Percentiles rank a stretch among this genome's conserved stretches.
These are phyloP conservation scores for Phlegmacium glaucopus DNA, from an alignment of 768 basidiomycete genomes.

Conservation along the genomic window DNA sequence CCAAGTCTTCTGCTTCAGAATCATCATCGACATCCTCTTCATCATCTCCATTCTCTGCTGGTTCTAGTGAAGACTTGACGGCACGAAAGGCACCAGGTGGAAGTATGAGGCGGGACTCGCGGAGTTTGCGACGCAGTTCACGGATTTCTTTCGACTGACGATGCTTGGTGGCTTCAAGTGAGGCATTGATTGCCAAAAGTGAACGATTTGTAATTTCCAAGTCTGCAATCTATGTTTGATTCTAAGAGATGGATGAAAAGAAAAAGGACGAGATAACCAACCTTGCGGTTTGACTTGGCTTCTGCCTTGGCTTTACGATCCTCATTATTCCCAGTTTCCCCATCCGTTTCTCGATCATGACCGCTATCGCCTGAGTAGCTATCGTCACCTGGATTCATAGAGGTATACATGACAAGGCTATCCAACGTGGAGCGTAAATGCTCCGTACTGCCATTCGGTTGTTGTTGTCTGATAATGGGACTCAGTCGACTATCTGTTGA, in stretches of 20 bases:
- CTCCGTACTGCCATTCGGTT: constrained; percentile 17
- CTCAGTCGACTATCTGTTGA: constrained; percentile 10
- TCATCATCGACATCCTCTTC: constrained; percentile 47
- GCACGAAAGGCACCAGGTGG: constrained; percentile 62
- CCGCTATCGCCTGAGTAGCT: constrained; percentile 26
- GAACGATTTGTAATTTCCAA: constrained; percentile 89
- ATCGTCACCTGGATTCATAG: constrained; percentile 25
- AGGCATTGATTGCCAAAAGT: constrained; percentile 78
- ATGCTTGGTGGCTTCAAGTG: constrained; percentile 77
- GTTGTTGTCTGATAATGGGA: constrained; percentile 2
- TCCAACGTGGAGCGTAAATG: constrained; percentile 36
- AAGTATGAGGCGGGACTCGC: constrained; percentile 76
- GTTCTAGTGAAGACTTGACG: constrained; percentile 47
- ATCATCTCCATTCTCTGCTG: constrained; percentile 41
- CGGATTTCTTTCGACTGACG: constrained; percentile 83
- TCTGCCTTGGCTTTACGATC: constrained; percentile 57
- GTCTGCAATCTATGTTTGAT: constrained; percentile 70
- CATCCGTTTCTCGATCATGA: constrained; percentile 29
- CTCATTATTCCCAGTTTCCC: constrained; percentile 19
- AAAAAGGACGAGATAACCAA: constrained; percentile 20
- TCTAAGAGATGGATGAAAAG: constrained; percentile 4
- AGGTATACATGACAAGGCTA: constrained; percentile 37
- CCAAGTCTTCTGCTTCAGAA: constrained; percentile 41
- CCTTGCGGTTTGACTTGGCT: constrained; percentile 88
- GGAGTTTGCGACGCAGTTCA: constrained; percentile 75